These are phyloP conservation scores for Russula virescens DNA, from an alignment of 768 basidiomycete species.

Conservation along the genomic window DNA sequence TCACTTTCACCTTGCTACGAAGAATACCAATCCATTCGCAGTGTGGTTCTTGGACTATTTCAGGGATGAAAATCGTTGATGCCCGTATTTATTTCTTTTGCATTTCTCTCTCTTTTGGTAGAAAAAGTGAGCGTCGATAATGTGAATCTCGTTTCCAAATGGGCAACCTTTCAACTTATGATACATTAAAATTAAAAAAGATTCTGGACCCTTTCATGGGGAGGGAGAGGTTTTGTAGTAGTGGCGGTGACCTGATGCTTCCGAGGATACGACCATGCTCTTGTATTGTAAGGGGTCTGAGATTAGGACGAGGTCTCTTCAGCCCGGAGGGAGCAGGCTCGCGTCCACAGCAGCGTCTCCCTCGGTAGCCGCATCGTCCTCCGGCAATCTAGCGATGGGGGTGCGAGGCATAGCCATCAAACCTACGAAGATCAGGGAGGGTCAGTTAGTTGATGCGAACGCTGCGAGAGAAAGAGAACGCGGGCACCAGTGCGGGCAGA, in stretches of 20 bases:
- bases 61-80: neutral
- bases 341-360: conserved; percentile 70
- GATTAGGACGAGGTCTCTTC: conserved; percentile 21
- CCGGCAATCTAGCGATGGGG: conserved; percentile 59
- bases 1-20: neutral
- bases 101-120: neutral
- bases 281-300: too few species aligned
- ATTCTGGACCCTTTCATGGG: neutral
- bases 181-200: neutral
- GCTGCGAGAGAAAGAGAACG: conserved; percentile 15
- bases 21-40: conserved; percentile 9
- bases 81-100: neutral
- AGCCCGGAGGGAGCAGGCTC: conserved; percentile 92
- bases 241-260: too few species aligned
- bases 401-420: conserved; percentile 99
- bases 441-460: too few species aligned
- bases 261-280: too few species aligned
- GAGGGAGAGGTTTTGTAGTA: too few species aligned
- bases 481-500: conserved; percentile 80
- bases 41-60: neutral
- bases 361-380: conserved; percentile 50
- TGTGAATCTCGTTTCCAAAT: neutral
- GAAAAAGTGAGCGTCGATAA: neutral
- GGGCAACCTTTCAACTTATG: neutral
- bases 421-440: conserved; percentile 42